phyloP scores from a whole-genome alignment of 441 rosid species.

The Eutrema salsugineum region DNA sequence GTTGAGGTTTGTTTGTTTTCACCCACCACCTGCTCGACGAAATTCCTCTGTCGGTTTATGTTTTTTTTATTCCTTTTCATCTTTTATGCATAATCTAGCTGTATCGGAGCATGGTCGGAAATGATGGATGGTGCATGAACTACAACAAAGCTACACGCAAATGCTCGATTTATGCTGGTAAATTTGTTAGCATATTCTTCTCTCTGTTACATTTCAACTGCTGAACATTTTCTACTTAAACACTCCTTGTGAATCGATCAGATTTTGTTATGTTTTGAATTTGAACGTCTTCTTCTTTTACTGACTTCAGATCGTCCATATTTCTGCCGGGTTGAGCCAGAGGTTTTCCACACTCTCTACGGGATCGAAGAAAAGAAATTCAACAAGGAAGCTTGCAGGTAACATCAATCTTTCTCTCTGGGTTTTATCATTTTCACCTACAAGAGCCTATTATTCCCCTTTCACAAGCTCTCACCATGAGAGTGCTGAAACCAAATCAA shows the following conservation, averaged over 20 bases:
- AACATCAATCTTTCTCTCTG: neutral
- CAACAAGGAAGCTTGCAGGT: conserved; percentile 74
- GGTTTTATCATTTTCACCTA: neutral
- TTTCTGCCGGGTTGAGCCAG: conserved; percentile 79
- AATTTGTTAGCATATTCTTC: neutral
- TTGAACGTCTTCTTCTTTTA: neutral
- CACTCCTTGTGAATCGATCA: neutral
- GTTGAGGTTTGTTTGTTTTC: conserved; percentile 42
- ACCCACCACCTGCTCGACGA: conserved; percentile 43
- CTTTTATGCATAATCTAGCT: conserved; percentile 33
- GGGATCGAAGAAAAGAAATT: conserved; percentile 61
- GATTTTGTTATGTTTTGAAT: neutral
- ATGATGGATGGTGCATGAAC: conserved; percentile 85
- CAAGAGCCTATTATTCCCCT: neutral
- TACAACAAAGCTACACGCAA: conserved; percentile 68
- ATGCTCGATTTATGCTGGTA: conserved; percentile 78
- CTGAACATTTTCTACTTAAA: neutral
- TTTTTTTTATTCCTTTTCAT: neutral
- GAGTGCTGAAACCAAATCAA: neutral
- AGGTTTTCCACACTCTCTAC: conserved; percentile 49
- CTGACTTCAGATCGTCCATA: conserved; percentile 59
- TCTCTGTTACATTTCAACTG: neutral
- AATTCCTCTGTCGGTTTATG: conserved; percentile 13
- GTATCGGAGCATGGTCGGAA: conserved; percentile 71
- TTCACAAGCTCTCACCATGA: neutral